Conservation (phyloP, 768 basidiomycete species). For the Amanita muscaria region DNA sequence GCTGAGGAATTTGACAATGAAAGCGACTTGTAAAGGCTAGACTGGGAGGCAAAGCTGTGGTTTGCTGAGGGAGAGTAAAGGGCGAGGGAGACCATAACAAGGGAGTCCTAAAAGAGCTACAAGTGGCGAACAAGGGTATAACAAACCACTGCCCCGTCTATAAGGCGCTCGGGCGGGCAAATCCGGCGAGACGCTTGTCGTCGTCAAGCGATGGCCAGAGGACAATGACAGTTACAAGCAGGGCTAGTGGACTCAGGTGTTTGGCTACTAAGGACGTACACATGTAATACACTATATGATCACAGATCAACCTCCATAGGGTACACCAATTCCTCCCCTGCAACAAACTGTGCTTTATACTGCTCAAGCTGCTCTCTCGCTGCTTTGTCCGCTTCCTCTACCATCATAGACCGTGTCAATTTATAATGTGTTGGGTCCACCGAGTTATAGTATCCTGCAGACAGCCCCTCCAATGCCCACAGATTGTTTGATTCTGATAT, state of each 20-base stretch:
- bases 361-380: conserved; percentile 35
- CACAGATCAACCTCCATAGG: conserved; percentile 14
- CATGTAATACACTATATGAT: background rate
- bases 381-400: conserved; percentile 50
- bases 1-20: conserved; percentile 13
- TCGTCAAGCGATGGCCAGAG: no score
- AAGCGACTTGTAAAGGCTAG: background rate
- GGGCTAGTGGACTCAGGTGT: no score
- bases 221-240: no score
- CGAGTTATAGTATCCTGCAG: conserved; percentile 56
- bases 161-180: no score
- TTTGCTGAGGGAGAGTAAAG: conserved; percentile 14
- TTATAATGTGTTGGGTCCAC: conserved; percentile 63
- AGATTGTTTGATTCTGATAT: conserved; percentile 41
- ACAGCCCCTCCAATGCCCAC: conserved; percentile 66
- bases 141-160: background rate
- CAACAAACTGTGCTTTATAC: conserved; percentile 24
- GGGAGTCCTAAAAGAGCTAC: conserved; percentile 41
- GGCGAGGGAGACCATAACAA: conserved; percentile 11
- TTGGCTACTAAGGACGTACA: no score
- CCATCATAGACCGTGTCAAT: conserved; percentile 41
- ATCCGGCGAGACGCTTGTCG: no score
- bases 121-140: conserved; percentile 17
- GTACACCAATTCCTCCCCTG: conserved; percentile 16
- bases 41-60: conserved; percentile 13